Evolutionary conservation across 495 filamentous ascomycete genomes (phyloP).

Genomic region (Aspergillus biplanus): DNA sequence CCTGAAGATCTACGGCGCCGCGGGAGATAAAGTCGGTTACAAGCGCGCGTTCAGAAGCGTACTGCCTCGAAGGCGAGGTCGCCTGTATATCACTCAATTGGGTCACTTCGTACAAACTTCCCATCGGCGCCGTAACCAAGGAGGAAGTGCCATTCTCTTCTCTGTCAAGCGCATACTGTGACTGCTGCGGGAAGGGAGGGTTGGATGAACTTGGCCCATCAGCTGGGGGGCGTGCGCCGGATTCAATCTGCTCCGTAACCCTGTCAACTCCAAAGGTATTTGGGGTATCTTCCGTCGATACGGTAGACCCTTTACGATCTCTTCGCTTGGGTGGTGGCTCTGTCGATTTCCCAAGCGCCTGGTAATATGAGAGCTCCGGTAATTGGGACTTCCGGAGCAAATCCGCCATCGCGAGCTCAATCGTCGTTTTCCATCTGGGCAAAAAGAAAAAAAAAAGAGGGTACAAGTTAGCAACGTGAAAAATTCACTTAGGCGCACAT

Average conservation of each 20-base stretch:
- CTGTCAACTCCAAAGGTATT: conserved; percentile 20
- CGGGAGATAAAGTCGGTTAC: conserved; percentile 58
- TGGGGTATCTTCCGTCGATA: conserved; percentile 40
- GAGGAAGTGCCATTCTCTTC: conserved; percentile 48
- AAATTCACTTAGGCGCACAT: conserved; percentile 6
- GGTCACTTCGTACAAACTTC: conserved; percentile 63
- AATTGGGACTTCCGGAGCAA: conserved; percentile 48
- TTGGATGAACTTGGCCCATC: conserved; percentile 26
- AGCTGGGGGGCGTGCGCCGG: conserved; percentile 13
- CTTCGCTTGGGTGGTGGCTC: conserved; percentile 41
- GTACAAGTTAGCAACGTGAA: conserved; percentile 10
- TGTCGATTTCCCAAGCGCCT: conserved; percentile 39
- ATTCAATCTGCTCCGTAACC: conserved; percentile 25
- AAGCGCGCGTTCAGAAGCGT: conserved; percentile 42
- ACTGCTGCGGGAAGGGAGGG: conserved; percentile 31
- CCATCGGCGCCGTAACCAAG: conserved; percentile 60
- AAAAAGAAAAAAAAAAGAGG: neutral
- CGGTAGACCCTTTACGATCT: conserved; percentile 44
- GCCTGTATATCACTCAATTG: conserved; percentile 54
- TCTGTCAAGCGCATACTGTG: conserved; percentile 46
- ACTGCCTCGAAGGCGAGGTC: conserved; percentile 38
- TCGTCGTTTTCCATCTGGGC: conserved; percentile 49
- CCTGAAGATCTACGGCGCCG: conserved; percentile 48
- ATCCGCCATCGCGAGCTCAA: conserved; percentile 52
- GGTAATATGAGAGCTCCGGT: conserved; percentile 52